phyloP scores from a whole-genome alignment of 768 basidiomycete genomes.

The Phylloporus arenicola region DNA sequence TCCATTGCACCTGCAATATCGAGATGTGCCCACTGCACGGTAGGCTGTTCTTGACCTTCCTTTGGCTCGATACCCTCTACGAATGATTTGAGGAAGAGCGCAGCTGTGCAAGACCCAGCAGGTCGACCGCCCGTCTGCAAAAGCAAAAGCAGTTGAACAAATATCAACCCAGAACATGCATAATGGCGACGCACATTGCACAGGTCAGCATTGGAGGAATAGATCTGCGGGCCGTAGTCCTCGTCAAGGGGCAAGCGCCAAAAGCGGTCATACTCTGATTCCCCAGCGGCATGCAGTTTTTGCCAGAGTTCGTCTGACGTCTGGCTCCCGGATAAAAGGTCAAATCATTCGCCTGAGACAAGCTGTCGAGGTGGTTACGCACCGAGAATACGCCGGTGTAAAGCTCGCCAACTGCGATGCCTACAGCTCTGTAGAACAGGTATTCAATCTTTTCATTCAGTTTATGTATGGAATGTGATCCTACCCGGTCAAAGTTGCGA shows the following conservation, averaged over 20 bases:
- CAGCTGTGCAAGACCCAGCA: slow-evolving; percentile 75
- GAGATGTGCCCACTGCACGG: slow-evolving; percentile 79
- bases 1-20: slow-evolving; percentile 83
- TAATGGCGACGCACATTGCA: slow-evolving; percentile 43
- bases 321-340: slow-evolving; percentile 28
- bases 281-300: slow-evolving; percentile 61
- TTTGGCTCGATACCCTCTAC: slow-evolving; percentile 67
- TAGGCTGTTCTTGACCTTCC: slow-evolving; percentile 46
- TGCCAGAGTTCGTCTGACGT: slow-evolving; percentile 73
- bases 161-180: not conserved
- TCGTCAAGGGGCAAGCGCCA: slow-evolving; percentile 91
- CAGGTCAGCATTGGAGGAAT: slow-evolving; percentile 73
- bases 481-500: slow-evolving; percentile 81
- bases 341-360: not conserved
- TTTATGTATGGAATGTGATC: slow-evolving; percentile 6
- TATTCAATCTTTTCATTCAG: not conserved
- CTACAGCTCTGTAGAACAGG: slow-evolving; percentile 50
- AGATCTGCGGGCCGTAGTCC: slow-evolving; percentile 72
- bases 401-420: slow-evolving; percentile 66
- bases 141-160: not conserved
- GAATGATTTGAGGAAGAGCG: slow-evolving; percentile 81
- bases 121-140: slow-evolving; percentile 63
- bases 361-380: slow-evolving; percentile 12
- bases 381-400: slow-evolving; percentile 79
- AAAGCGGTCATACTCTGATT: slow-evolving; percentile 73